These are phyloP conservation scores for Gastrodia elata DNA, from an alignment of 106 monocot genomes.

Conservation along the genomic window DNA sequence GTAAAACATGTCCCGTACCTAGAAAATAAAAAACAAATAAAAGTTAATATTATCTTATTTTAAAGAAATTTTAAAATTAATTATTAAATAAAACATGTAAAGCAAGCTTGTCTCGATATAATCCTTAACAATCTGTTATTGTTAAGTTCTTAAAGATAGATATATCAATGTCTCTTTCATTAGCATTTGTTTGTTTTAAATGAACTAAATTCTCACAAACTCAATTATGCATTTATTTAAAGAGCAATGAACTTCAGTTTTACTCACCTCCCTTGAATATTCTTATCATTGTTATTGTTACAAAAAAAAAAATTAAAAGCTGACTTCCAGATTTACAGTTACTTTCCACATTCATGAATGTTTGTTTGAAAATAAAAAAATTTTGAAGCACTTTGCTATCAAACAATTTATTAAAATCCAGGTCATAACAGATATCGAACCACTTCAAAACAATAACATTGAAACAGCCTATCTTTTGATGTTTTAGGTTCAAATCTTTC, in stretches of 20 bases:
- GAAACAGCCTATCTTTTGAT: neutral
- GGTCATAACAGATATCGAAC: no score
- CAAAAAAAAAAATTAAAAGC: neutral
- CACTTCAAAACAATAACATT: no score
- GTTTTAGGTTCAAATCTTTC: neutral
- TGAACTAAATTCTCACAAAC: neutral
- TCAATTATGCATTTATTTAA: neutral
- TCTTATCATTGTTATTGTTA: neutral
- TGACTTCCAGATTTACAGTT: neutral
- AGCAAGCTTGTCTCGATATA: neutral
- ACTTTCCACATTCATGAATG: neutral
- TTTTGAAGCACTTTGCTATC: neutral
- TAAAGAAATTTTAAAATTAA: neutral
- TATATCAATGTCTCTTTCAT: neutral
- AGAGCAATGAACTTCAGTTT: neutral
- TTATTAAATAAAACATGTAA: neutral
- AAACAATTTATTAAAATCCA: neutral
- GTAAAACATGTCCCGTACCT: constrained; percentile 91
- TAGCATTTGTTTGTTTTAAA: neutral
- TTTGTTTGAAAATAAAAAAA: neutral
- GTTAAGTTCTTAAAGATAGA: neutral
- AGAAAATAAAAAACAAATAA: constrained; percentile 13
- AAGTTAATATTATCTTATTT: constrained; percentile 3
- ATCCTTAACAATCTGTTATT: neutral
- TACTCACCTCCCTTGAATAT: neutral